phyloP scores from a whole-genome alignment of 305 asterid species.

The Stenogyne calaminthoides region DNA sequence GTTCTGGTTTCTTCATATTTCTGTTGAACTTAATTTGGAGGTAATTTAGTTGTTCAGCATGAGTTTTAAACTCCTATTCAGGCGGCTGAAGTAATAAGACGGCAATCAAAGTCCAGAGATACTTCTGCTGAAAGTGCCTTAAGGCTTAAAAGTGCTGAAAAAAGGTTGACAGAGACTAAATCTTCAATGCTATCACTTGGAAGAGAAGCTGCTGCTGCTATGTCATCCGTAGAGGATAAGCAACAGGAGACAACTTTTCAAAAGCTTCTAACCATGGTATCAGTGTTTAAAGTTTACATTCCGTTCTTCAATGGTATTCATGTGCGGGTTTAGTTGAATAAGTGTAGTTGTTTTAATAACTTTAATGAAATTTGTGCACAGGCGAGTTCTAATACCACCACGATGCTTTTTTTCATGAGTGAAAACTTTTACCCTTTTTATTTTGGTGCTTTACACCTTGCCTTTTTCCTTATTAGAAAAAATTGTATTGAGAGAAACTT shows the following conservation, averaged over 20 bases:
- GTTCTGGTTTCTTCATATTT: slow-evolving; percentile 39
- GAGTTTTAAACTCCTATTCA: slow-evolving; percentile 29
- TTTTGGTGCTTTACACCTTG: not conserved
- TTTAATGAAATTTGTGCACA: not conserved
- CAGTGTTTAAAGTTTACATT: slow-evolving; percentile 7
- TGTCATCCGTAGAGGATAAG: slow-evolving; percentile 83
- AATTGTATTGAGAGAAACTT: not conserved
- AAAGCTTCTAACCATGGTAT: slow-evolving; percentile 79
- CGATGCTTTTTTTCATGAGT: not conserved
- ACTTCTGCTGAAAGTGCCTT: slow-evolving; percentile 65
- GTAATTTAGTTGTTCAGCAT: slow-evolving; percentile 18
- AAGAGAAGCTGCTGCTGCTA: slow-evolving; percentile 86
- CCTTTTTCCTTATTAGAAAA: not conserved
- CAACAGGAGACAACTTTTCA: slow-evolving; percentile 78
- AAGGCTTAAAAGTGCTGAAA: slow-evolving; percentile 78
- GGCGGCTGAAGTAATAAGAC: slow-evolving; percentile 94
- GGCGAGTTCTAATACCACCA: not conserved
- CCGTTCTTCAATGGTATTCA: not conserved
- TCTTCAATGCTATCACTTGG: slow-evolving; percentile 82
- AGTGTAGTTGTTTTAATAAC: not conserved
- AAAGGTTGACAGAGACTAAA: slow-evolving; percentile 69
- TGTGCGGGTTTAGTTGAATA: too few relatives aligned
- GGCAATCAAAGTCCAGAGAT: slow-evolving; percentile 79
- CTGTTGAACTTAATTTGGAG: slow-evolving; percentile 1
- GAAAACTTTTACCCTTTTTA: not conserved